Evolutionary conservation across 2,329 filamentous ascomycete genomes (phyloP), one percentile per base, ranked within the genome.

Genomic region (Pseudocercospora fuligena): DNA sequence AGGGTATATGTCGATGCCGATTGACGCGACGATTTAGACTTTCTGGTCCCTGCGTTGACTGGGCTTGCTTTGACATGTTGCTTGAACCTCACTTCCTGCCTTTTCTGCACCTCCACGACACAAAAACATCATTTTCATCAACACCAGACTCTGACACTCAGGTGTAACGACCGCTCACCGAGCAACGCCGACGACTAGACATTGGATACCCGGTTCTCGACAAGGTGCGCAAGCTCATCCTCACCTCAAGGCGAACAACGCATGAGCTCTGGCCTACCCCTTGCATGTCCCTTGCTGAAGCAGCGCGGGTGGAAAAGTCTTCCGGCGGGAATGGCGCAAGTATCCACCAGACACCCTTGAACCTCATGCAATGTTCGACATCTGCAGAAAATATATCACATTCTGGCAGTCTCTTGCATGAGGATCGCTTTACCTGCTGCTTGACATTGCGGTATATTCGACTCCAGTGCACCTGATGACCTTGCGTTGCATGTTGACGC

Each of bases 11-110:
- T 43, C n/a, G 40, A 19, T 16, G 40, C 16, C 40, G 40, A 27
- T 56, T 27, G 25, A 56, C 51, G 51, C 51, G 51, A 56, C 27
- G 25, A 56, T 29, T 56, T 56, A 29, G 25, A 31, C 51, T 56
- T 56, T 33, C 5, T 25, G 47, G 51, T 31, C 51, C 51, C 51
- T 56, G 51, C 51, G 27, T 6, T n/a, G 14, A 56, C 27, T 19
- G 23, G 51, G 51, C 51, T 33, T 56, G 51, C 51, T 56, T 56
- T 56, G 51, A 56, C 25, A 56, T 31, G 47, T n/a, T 56, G 51
- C 51, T n/a, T 56, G 23, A 8, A 65, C 63, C 51, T 61, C 63
- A 65, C 63, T 53, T 65, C 63, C n/a, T 59, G 21, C 36, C 27
- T 16, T 27, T 23, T 3, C 29, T 51, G 25, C 19, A 43, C 19